Evolutionary conservation across 345 rosid genomes (phyloP), one percentile per base, ranked within the genome.

Genomic region (Geranium rotundifolium): DNA sequence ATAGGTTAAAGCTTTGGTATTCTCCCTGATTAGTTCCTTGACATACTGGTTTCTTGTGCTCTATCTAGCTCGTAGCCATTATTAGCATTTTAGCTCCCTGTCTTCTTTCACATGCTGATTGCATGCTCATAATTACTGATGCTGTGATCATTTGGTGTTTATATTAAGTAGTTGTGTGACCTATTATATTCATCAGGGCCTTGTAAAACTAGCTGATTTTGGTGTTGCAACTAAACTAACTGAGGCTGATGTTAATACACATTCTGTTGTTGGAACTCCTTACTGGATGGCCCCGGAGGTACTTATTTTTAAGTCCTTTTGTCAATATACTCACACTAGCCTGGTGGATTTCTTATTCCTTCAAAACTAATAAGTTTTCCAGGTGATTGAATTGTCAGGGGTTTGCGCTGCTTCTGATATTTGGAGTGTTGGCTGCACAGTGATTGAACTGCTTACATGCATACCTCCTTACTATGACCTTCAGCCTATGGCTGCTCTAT

Each of bases 251-350:
- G 84, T 85, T 61, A 88, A 90, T 74, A 95, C 99, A 29, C 96
- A 85, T 75, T 90, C 97, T 23, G 97, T 95, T 69, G 97, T 85
- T 74, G 99, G 97, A 74, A 86, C 95, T 46, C 99, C 99, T 60
- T 95, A 90, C 58, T 95, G 99, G 99, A 95, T 95, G 99, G 99
- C 99, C 65, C 99, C 99, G 19, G 97, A 95, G 96, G 99, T 95
- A 79, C 61, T 37, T 65, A 23, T 23, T 12, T 54, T 46, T 9
- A 9, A 7, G 12, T 46, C 10, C 27, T 46, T 46, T 46, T 46
- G 12, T 46, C 52, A 46, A 46, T 7, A 14, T 46, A 7, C 52
- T 9, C 16, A 14, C 12, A 29, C 4, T 63, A 50, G 29, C 52
- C 52, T 29, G 46, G 23, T 52, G 19, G 4, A 14, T 14, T 49